Percentiles rank a stretch among this genome's conserved stretches.
These are phyloP conservation scores for Gleditsia sinensis DNA, from an alignment of 306 rosid species.

Conservation along the genomic window DNA sequence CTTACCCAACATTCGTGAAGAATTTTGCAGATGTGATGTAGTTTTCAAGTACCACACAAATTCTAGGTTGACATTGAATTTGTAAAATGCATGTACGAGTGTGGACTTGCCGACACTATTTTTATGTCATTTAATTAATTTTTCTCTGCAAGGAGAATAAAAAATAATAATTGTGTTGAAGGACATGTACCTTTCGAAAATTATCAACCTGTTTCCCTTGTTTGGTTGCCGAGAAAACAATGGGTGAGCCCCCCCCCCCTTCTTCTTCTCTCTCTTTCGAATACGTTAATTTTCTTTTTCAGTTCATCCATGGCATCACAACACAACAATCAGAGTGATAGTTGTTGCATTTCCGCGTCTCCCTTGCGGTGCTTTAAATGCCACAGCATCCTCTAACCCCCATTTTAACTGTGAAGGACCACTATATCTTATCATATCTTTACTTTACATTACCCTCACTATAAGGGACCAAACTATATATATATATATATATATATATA, in stretches of 20 bases:
- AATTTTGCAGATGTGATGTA: not conserved
- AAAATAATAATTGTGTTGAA: not conserved
- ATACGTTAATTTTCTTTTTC: not conserved
- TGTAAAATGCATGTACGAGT: too few relatives aligned
- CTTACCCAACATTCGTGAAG: not conserved
- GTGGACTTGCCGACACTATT: slow-evolving; percentile 3
- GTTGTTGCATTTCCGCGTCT: slow-evolving; percentile 8
- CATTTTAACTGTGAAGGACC: slow-evolving; percentile 31
- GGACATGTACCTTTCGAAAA: slow-evolving; percentile 34
- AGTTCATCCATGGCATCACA: slow-evolving; percentile 26
- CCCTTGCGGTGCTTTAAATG: too few relatives aligned
- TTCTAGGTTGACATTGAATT: not conserved
- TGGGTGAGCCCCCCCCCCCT: slow-evolving; percentile 28
- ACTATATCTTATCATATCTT: slow-evolving; percentile 26
- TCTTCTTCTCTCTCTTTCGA: too few relatives aligned
- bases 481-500: too few relatives aligned
- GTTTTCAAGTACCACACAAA: not conserved
- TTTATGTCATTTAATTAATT: not conserved
- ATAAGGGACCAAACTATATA: slow-evolving; percentile 3
- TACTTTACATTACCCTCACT: not conserved
- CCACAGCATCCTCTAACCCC: too few relatives aligned
- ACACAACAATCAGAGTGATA: slow-evolving; percentile 5
- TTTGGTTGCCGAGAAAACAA: slow-evolving; percentile 34
- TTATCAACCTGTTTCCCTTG: slow-evolving; percentile 37
- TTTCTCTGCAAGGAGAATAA: not conserved